Conservation (phyloP, 108 stramenopile species). For the Fistulifera pelliculosa region DNA sequence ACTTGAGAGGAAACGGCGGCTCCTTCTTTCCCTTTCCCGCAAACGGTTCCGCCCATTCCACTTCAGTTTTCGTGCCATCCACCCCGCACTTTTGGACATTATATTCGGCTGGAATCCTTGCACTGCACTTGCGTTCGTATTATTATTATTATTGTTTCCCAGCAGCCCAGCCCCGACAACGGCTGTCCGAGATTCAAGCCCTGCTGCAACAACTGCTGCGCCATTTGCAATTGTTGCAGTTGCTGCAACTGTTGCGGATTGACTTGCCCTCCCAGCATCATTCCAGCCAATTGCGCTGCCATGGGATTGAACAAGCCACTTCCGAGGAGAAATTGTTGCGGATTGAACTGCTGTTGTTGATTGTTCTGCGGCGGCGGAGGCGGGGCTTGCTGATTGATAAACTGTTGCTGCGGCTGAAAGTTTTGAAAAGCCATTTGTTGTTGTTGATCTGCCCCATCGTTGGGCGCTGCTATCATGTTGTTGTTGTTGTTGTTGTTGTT, state of each 20-base stretch:
- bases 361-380: constrained; percentile 4
- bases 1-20: constrained; percentile 40
- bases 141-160: too few species aligned
- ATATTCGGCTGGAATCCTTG: too few species aligned
- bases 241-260: constrained; percentile 1
- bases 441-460: not conserved
- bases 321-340: not conserved
- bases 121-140: too few species aligned
- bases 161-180: not conserved
- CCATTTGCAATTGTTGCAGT: constrained; percentile 11
- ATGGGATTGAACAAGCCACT: constrained; percentile 1
- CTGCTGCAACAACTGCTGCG: constrained; percentile 1
- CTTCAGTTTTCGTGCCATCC: not conserved
- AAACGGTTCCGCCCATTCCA: constrained; percentile 11
- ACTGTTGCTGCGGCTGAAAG: constrained; percentile 1
- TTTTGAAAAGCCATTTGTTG: constrained; percentile 1
- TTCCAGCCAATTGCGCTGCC: not conserved
- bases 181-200: not conserved
- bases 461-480: constrained; percentile 6
- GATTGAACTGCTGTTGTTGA: not conserved
- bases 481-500: not conserved
- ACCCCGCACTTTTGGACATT: not conserved
- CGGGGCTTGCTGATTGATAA: not conserved
- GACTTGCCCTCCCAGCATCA: not conserved
- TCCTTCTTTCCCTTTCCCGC: constrained; percentile 19